phyloP scores from a whole-genome alignment of 352 stramenopile genomes.

The Phytopythium oedochilum region DNA sequence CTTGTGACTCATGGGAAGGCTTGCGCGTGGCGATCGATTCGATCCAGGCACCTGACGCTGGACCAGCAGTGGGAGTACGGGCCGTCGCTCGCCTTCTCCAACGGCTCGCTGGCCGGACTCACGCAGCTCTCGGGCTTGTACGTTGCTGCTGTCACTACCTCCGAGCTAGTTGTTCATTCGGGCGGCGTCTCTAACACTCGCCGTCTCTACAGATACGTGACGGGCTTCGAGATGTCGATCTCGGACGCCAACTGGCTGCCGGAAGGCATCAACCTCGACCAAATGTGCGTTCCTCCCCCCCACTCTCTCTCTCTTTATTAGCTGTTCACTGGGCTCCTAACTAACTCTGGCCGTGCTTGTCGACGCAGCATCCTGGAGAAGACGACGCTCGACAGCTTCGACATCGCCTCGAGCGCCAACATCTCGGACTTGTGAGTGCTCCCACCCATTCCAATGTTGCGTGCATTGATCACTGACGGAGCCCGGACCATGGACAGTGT shows the following conservation, averaged over 20 bases:
- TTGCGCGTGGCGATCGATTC: constrained; percentile 11
- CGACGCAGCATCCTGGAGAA: constrained; percentile 37
- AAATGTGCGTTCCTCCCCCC: constrained; percentile 23
- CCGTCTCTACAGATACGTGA: constrained; percentile 30
- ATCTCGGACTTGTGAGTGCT: constrained; percentile 33
- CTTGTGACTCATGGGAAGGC: neutral
- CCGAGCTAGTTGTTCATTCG: too few relatives aligned
- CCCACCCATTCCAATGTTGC: neutral
- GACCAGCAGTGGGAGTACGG: constrained; percentile 11
- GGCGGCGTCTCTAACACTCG: too few relatives aligned
- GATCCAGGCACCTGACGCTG: constrained; percentile 5
- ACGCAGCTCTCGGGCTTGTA: constrained; percentile 23
- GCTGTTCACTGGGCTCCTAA: too few relatives aligned
- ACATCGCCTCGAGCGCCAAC: constrained; percentile 18
- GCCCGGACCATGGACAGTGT: constrained; percentile 17
- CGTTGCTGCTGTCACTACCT: too few relatives aligned
- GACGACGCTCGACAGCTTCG: constrained; percentile 29
- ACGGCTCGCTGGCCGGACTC: constrained; percentile 17
- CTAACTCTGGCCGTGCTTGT: too few relatives aligned
- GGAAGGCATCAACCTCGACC: constrained; percentile 14
- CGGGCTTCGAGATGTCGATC: constrained; percentile 37
- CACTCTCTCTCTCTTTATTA: too few relatives aligned
- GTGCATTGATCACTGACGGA: too few relatives aligned
- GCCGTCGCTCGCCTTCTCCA: constrained; percentile 11
- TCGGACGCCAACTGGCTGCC: constrained; percentile 30